A percentile compares a stretch with the other conserved stretches of the same genome.
Conservation (phyloP, 306 rosid species). For the Hippophae gyantsensis region DNA sequence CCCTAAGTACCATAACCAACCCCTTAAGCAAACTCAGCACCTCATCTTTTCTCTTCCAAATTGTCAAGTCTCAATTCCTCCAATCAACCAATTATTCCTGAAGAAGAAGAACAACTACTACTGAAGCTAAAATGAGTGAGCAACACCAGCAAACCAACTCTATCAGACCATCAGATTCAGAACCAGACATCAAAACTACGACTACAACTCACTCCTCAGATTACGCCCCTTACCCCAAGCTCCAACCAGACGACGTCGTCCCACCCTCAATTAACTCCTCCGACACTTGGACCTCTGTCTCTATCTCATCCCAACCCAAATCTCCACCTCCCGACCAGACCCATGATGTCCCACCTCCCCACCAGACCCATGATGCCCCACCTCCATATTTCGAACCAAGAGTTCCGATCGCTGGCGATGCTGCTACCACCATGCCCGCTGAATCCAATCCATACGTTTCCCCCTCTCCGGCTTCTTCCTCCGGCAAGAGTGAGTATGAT, state of each 20-base stretch:
- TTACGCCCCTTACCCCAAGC: constrained; percentile 74
- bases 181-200: not conserved
- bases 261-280: constrained; percentile 19
- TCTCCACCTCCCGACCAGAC: constrained; percentile 5
- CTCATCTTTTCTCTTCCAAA: too few species aligned
- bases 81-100: too few species aligned
- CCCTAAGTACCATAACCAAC: too few species aligned
- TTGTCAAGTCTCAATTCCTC: too few species aligned
- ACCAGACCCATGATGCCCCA: too few species aligned
- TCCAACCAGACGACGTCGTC: constrained; percentile 55
- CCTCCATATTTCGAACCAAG: constrained; percentile 21
- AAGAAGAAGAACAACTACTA: too few species aligned
- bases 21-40: too few species aligned
- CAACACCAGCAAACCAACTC: too few species aligned
- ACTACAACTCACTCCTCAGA: constrained; percentile 30
- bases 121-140: too few species aligned
- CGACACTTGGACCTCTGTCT: constrained; percentile 39
- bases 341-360: too few species aligned
- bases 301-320: constrained; percentile 28
- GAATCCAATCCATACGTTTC: constrained; percentile 80
- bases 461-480: constrained; percentile 42
- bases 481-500: constrained; percentile 45
- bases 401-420: constrained; percentile 32
- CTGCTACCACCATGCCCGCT: constrained; percentile 64
- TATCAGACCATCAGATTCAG: constrained; percentile 7